Evolutionary conservation across 2,329 filamentous ascomycete genomes (phyloP).

Genomic region (Akanthomyces lecanii): DNA sequence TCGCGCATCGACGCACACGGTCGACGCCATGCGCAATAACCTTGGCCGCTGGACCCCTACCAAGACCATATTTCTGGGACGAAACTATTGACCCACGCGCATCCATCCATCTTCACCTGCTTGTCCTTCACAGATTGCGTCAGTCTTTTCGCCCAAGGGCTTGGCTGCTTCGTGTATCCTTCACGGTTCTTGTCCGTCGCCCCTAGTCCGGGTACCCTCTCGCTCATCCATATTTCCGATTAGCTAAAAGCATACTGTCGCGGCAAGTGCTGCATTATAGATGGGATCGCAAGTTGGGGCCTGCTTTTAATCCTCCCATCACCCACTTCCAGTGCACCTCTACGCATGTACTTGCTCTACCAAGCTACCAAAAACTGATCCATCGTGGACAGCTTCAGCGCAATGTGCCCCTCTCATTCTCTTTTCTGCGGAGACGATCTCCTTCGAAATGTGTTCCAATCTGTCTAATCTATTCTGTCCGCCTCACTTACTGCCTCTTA

Average conservation of each 20-base stretch:
- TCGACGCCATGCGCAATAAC: background rate
- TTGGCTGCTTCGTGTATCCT: background rate
- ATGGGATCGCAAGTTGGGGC: background rate
- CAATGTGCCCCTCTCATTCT: background rate
- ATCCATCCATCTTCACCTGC: background rate
- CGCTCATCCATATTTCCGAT: background rate
- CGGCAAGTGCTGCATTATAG: background rate
- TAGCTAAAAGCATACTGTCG: background rate
- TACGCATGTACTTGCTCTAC: background rate
- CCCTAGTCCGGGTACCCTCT: background rate
- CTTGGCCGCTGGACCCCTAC: background rate
- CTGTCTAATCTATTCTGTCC: background rate
- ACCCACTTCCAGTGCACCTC: slow-evolving; percentile 1
- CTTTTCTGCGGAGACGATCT: background rate
- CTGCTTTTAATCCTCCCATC: slow-evolving; percentile 8
- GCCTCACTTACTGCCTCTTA: background rate
- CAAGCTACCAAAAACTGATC: background rate
- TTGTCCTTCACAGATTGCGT: background rate
- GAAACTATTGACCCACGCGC: slow-evolving; percentile 4
- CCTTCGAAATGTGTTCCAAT: background rate
- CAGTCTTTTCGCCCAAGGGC: background rate
- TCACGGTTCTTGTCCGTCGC: background rate
- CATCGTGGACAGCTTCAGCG: background rate
- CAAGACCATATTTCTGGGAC: slow-evolving; percentile 5
- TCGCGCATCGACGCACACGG: slow-evolving; percentile 1